Conservation (phyloP, 1,284 basidiomycete species). For the Ceratobasidium sp. region DNA sequence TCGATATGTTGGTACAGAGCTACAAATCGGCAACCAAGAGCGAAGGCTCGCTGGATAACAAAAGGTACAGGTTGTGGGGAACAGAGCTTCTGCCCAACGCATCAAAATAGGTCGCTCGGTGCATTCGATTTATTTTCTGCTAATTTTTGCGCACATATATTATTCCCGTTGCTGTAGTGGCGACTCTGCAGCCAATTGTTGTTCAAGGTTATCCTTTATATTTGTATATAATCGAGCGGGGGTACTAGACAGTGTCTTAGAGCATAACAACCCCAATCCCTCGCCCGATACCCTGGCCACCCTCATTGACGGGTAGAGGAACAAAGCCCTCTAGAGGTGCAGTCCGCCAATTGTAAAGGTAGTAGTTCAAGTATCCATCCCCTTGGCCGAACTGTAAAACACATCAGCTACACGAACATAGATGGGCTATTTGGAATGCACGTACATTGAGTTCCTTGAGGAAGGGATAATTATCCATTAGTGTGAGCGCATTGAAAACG, state of each 20-base stretch:
- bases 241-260: constrained; percentile 46
- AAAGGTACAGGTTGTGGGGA: constrained; percentile 33
- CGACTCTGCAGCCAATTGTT: background rate
- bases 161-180: background rate
- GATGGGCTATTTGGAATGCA: constrained; percentile 9
- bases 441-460: constrained; percentile 74
- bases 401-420: constrained; percentile 34
- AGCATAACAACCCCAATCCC: constrained; percentile 86
- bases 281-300: constrained; percentile 63
- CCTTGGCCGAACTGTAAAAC: constrained; percentile 82
- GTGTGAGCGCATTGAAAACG: constrained; percentile 92
- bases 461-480: constrained; percentile 92
- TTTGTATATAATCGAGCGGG: background rate
- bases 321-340: constrained; percentile 72
- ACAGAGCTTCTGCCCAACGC: constrained; percentile 14
- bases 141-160: background rate
- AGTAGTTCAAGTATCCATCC: constrained; percentile 88
- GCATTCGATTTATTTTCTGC: background rate
- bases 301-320: constrained; percentile 51
- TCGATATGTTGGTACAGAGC: constrained; percentile 34
- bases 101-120: background rate
- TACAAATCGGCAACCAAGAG: constrained; percentile 6
- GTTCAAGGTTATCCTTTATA: background rate
- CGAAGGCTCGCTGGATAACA: constrained; percentile 25
- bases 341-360: constrained; percentile 94